phyloP scores from a whole-genome alignment of 176 grass and related monocot species.

The Olyra latifolia region DNA sequence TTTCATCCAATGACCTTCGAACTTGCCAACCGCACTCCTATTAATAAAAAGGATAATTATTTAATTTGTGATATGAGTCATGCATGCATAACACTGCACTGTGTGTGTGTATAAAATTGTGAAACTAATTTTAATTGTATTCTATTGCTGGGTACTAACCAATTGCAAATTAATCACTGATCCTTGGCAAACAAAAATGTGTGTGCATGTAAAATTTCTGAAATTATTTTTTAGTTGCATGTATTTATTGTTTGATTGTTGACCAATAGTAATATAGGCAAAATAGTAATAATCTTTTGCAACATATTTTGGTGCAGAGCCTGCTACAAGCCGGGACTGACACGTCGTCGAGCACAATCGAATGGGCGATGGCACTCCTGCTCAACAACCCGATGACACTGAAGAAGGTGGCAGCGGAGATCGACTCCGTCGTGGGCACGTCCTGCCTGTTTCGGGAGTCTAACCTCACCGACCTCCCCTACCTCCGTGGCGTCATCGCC shows the following conservation, averaged over 20 bases:
- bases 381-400: constrained; percentile 30
- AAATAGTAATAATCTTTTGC: too few relatives aligned
- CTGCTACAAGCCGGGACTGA: constrained; percentile 48
- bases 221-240: neutral
- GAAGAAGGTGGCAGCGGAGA: constrained; percentile 24
- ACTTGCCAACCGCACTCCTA: too few relatives aligned
- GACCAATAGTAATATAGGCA: too few relatives aligned
- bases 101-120: too few relatives aligned
- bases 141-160: too few relatives aligned
- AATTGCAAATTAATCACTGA: too few relatives aligned
- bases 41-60: too few relatives aligned
- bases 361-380: constrained; percentile 59
- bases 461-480: constrained; percentile 47
- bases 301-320: constrained; percentile 17
- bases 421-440: constrained; percentile 35
- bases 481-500: constrained; percentile 33
- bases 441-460: constrained; percentile 38
- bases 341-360: constrained; percentile 39
- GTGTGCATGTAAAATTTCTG: neutral
- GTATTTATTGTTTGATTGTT: too few relatives aligned
- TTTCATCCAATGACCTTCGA: too few relatives aligned
- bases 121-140: too few relatives aligned
- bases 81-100: too few relatives aligned
- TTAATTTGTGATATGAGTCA: too few relatives aligned
- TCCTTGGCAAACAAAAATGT: neutral